These are phyloP conservation scores for Noccaea bulbosa DNA, from an alignment of 345 rosid species.

Conservation along the genomic window DNA sequence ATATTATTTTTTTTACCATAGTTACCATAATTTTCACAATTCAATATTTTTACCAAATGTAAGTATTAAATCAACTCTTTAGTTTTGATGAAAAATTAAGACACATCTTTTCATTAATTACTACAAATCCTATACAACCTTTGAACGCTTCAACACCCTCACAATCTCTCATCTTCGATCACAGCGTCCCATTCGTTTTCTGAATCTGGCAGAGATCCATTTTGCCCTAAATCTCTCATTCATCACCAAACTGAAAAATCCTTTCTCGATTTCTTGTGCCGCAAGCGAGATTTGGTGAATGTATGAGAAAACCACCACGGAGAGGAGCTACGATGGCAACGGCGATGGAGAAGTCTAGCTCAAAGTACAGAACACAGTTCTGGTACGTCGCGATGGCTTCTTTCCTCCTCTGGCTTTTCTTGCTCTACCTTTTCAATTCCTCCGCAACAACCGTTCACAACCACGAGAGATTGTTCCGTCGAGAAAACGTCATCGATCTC, in stretches of 20 bases:
- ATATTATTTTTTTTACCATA: no score
- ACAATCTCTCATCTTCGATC: constrained; percentile 31
- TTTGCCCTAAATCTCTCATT: constrained; percentile 12
- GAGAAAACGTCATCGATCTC: constrained; percentile 34
- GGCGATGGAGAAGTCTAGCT: constrained; percentile 47
- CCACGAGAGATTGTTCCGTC: constrained; percentile 36
- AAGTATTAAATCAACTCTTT: constrained; percentile 18
- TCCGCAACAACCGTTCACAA: constrained; percentile 39
- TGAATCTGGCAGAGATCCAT: constrained; percentile 34
- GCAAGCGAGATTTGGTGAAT: constrained; percentile 28
- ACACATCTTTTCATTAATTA: constrained; percentile 20
- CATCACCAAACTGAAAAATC: constrained; percentile 7
- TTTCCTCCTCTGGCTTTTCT: constrained; percentile 54
- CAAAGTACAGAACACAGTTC: constrained; percentile 50
- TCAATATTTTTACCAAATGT: not conserved
- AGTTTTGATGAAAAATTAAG: constrained; percentile 13
- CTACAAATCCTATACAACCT: constrained; percentile 34
- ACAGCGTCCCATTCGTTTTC: constrained; percentile 28
- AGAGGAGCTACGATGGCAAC: constrained; percentile 45
- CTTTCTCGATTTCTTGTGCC: constrained; percentile 13
- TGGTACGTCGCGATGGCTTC: constrained; percentile 55
- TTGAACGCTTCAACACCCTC: constrained; percentile 45
- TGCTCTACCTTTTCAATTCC: constrained; percentile 54
- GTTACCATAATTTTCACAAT: no score
- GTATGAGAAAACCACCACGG: constrained; percentile 42